These are phyloP conservation scores for Cladophialophora bantiana DNA, from an alignment of 2,329 filamentous ascomycete genomes.

Conservation along the genomic window DNA sequence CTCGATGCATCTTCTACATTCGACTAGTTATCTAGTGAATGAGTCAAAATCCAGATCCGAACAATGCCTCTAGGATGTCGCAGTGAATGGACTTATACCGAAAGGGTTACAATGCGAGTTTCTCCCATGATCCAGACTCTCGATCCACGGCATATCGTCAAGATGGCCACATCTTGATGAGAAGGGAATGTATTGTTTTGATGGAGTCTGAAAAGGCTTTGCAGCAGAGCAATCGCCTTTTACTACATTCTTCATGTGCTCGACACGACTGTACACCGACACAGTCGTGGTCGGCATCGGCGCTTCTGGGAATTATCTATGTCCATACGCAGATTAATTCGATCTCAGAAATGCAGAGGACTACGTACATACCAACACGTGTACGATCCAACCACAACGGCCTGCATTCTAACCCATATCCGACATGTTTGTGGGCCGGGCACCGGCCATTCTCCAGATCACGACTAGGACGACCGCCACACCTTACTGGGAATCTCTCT, in stretches of 20 bases:
- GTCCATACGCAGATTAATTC: background rate
- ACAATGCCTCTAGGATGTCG: background rate
- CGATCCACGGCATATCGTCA: background rate
- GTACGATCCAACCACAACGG: background rate
- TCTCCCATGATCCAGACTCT: background rate
- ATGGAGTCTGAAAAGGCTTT: background rate
- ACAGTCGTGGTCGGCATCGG: background rate
- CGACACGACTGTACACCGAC: background rate
- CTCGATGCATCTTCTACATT: too few relatives aligned
- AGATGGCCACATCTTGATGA: background rate
- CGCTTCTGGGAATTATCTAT: background rate
- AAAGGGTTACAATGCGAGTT: background rate
- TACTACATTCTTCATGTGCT: background rate
- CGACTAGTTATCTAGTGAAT: too few relatives aligned
- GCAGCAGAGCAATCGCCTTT: background rate
- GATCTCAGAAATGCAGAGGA: background rate
- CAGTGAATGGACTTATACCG: background rate
- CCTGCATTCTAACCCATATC: background rate
- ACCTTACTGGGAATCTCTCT: background rate
- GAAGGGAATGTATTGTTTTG: background rate
- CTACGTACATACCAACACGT: background rate
- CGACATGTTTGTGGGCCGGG: background rate
- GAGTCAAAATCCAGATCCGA: too few relatives aligned
- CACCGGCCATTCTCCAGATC: conserved; percentile 2
- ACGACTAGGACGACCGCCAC: background rate